Evolutionary conservation across 2,329 filamentous ascomycete genomes (phyloP), one percentile per base, ranked within the genome.

Genomic region (Exophiala aquamarina): DNA sequence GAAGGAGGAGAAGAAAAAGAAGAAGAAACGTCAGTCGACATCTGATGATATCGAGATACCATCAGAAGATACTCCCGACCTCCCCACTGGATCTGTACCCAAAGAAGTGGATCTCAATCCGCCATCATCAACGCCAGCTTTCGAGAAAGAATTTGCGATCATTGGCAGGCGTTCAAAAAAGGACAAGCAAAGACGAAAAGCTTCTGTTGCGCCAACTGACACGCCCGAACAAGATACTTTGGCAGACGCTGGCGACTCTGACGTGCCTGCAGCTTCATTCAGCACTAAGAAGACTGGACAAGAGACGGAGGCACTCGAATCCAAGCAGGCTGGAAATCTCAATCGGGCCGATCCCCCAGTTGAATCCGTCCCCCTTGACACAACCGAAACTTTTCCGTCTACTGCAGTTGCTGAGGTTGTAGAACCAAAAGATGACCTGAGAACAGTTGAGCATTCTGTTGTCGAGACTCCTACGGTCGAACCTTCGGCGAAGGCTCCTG

Each of bases 111-210:
- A n/a, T n/a, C 23, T 26, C 23, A 26, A 26, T 11, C 23, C 23
- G 11, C 11, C 23, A 6, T 26, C 6, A 26, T 26, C 23, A n/a
- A n/a, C 23, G 6, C 6, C 11, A 11, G 23, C 23, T 11, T 26
- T 26, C 17, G 50, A 35, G 14, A 37, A 52, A 21, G 45, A 46
- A n/a, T 49, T 37, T 33, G 28, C 9, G 13, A 2, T 17, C 45
- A 69, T 68, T 50, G 59, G 63, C 2, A 47, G 43, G 51, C 61
- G 61, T 45, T 18, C 38, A 8, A 55, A 55, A 26, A 55, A 68
- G 45, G 61, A 70, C 34, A 69, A 66, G 54, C 69, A 66, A 44
- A 66, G 66, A 52, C 64, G 66, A 54, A 67, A 65, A 36, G 32
- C 44, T 19, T 17, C 28, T 26, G 23, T 11, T 26, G 23, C 11